Percentiles rank a stretch among this genome's conserved stretches.
Conservation (phyloP, 768 basidiomycete genomes). For the Phylloporus scabripes region DNA sequence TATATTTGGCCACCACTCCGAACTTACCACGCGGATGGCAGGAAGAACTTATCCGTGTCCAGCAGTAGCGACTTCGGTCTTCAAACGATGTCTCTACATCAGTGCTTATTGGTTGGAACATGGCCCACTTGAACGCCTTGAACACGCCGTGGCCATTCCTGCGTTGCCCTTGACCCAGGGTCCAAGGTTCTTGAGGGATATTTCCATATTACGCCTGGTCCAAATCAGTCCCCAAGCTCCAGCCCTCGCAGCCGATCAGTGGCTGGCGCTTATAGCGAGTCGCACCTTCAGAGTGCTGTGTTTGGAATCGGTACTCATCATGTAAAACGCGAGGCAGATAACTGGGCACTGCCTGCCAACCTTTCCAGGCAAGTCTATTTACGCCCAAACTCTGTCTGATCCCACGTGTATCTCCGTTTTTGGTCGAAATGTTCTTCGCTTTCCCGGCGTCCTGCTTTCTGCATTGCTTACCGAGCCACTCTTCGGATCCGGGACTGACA, state of each 20-base stretch:
- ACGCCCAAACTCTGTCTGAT: background rate
- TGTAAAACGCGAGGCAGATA: constrained; percentile 13
- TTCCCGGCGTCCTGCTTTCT: background rate
- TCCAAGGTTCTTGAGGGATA: no score
- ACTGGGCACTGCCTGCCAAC: no score
- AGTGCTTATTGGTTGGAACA: no score
- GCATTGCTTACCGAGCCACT: background rate
- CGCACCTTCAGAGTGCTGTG: background rate
- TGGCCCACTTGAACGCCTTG: no score
- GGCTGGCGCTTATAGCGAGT: background rate
- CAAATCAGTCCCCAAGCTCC: no score
- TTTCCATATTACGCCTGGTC: no score
- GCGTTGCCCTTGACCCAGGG: constrained; percentile 9
- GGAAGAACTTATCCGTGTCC: no score
- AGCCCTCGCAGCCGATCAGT: background rate
- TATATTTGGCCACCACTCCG: no score
- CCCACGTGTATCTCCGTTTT: constrained; percentile 3
- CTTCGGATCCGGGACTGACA: background rate
- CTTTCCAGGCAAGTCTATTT: background rate
- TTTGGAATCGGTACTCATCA: constrained; percentile 8
- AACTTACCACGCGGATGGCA: no score
- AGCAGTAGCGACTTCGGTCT: no score
- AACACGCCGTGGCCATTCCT: no score
- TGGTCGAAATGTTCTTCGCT: background rate
- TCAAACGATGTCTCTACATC: no score